phyloP scores from a whole-genome alignment of 768 basidiomycete species.

The Leccinum subtestaceum region DNA sequence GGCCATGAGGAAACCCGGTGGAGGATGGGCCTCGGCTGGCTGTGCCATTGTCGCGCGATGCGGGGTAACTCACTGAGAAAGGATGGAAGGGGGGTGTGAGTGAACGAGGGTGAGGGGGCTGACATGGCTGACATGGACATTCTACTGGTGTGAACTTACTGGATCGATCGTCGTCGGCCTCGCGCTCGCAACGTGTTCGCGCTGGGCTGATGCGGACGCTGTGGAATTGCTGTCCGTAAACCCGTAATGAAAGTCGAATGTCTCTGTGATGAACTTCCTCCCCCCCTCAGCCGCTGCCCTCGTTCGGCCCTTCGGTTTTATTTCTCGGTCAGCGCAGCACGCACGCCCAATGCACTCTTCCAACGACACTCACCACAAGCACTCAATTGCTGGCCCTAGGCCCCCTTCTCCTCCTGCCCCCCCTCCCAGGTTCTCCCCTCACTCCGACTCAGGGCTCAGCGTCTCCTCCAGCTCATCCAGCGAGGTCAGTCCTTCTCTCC shows the following conservation, averaged over 20 bases:
- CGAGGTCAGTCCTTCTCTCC: slow-evolving; percentile 25
- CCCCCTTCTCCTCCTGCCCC: slow-evolving; percentile 3
- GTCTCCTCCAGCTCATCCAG: slow-evolving; percentile 30
- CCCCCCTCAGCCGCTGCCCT: neutral
- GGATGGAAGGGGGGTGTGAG: neutral
- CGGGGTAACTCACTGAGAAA: neutral
- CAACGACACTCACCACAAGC: slow-evolving; percentile 18
- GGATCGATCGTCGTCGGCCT: slow-evolving; percentile 20
- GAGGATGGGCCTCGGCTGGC: neutral
- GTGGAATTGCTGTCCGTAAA: neutral
- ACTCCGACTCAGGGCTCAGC: slow-evolving; percentile 31
- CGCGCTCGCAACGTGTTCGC: slow-evolving; percentile 12
- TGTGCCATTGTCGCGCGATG: slow-evolving; percentile 3
- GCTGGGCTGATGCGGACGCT: neutral
- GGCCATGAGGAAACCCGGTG: slow-evolving; percentile 10
- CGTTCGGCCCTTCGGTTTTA: neutral
- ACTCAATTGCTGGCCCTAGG: neutral
- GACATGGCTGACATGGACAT: neutral
- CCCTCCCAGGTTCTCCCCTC: slow-evolving; percentile 6
- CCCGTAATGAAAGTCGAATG: neutral
- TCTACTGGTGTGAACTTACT: neutral
- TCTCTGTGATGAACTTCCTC: neutral
- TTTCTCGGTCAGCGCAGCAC: slow-evolving; percentile 9
- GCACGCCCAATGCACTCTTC: slow-evolving; percentile 18
- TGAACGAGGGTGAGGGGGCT: neutral